phyloP scores from a whole-genome alignment of 768 basidiomycete genomes.

The Tylopilus intermedius region DNA sequence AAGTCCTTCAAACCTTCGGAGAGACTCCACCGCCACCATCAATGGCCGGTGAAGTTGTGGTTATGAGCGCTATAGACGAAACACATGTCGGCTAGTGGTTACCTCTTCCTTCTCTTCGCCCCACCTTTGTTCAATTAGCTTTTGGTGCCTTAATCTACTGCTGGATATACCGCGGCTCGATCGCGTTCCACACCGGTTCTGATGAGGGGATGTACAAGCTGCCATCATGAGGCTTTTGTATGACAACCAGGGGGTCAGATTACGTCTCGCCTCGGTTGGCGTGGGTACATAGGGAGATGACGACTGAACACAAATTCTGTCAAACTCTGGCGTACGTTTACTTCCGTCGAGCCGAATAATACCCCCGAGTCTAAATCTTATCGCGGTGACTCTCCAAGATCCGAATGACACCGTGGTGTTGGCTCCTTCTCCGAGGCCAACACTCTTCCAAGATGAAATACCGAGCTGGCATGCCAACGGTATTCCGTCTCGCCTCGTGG shows the following conservation, averaged over 20 bases:
- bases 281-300: not conserved
- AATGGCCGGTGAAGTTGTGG: constrained; percentile 48
- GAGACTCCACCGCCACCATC: constrained; percentile 68
- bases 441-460: not conserved
- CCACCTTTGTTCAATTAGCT: constrained; percentile 11
- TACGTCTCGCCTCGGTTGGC: constrained; percentile 1
- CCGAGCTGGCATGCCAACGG: not conserved
- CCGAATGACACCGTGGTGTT: too few species aligned
- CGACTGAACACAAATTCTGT: constrained; percentile 9
- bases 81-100: constrained; percentile 11
- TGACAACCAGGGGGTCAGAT: not conserved
- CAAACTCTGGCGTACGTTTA: not conserved
- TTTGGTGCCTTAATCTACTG: constrained; percentile 18
- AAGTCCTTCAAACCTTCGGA: constrained; percentile 40
- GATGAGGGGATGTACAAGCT: constrained; percentile 4
- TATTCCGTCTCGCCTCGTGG: constrained; percentile 8
- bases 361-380: constrained; percentile 9
- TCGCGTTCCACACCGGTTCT: constrained; percentile 8
- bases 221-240: constrained; percentile 4
- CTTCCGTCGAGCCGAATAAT: not conserved
- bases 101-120: constrained; percentile 4
- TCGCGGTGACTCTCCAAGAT: not conserved
- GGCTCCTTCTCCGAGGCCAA: not conserved
- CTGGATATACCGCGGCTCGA: constrained; percentile 19
- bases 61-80: constrained; percentile 6